phyloP scores from a whole-genome alignment of 768 basidiomycete species.

The Cystobasidium onofrii region DNA sequence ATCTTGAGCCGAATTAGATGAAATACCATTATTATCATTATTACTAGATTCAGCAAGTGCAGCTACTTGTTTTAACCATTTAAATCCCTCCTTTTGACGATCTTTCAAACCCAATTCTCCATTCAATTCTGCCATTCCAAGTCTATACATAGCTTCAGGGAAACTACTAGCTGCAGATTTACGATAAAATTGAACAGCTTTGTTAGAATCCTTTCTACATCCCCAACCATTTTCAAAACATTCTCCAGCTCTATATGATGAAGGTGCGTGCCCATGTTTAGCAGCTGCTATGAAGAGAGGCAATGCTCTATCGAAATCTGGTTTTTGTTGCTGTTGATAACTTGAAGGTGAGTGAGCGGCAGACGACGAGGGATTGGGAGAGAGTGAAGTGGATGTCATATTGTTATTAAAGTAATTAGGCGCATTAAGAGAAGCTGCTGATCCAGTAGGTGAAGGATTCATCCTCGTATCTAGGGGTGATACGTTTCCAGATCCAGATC shows the following conservation, averaged over 20 bases:
- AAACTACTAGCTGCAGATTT: slow-evolving; percentile 87
- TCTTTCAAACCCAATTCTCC: slow-evolving; percentile 80
- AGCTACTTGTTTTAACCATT: slow-evolving; percentile 95
- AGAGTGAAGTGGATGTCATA: background rate
- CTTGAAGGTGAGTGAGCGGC: too few species aligned
- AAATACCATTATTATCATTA: background rate
- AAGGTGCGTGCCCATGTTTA: slow-evolving; percentile 94
- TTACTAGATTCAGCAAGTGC: slow-evolving; percentile 53
- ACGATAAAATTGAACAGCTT: slow-evolving; percentile 81
- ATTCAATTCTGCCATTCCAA: slow-evolving; percentile 91
- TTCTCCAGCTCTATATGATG: slow-evolving; percentile 87
- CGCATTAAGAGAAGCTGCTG: background rate
- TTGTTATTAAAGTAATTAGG: background rate
- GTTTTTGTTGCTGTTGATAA: slow-evolving; percentile 48
- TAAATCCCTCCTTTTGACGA: slow-evolving; percentile 89
- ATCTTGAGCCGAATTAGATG: background rate
- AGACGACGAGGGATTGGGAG: background rate
- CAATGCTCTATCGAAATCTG: slow-evolving; percentile 95
- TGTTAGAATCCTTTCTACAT: slow-evolving; percentile 79
- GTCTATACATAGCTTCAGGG: slow-evolving; percentile 90
- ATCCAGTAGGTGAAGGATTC: background rate
- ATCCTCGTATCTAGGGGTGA: background rate
- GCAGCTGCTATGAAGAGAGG: slow-evolving; percentile 91
- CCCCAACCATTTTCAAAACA: slow-evolving; percentile 99
- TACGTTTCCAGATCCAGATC: slow-evolving; percentile 36